A percentile compares a stretch with the other conserved stretches of the same genome.
Conservation (phyloP, 2,329 filamentous ascomycete genomes). For the Epichloe brachyelytri region DNA sequence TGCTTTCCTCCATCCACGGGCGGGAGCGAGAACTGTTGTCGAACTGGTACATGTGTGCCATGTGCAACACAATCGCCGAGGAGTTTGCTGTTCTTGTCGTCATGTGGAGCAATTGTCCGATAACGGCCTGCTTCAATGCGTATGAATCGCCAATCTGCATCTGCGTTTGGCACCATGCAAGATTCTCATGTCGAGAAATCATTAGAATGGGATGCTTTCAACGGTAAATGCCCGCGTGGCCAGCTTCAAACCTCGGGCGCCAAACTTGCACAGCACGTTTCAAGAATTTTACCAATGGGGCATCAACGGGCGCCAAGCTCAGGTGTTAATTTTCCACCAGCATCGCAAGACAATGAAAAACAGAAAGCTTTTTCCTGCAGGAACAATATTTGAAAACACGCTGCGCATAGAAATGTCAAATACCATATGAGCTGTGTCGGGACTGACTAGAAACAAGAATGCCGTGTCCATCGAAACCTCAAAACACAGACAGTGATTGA, state of each 20-base stretch:
- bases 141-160: too few species aligned
- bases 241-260: too few species aligned
- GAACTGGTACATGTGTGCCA: neutral
- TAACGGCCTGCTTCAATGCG: too few species aligned
- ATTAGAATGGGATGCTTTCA: too few species aligned
- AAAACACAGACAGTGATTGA: neutral
- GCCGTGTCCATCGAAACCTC: neutral
- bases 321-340: too few species aligned
- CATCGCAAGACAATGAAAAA: neutral
- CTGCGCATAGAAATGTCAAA: neutral
- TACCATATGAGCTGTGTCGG: neutral
- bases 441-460: neutral
- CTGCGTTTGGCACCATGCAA: too few species aligned
- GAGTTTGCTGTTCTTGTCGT: neutral
- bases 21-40: slow-evolving; percentile 13
- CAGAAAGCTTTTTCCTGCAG: neutral
- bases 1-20: slow-evolving; percentile 20
- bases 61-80: neutral
- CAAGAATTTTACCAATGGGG: too few species aligned
- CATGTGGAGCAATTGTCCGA: too few species aligned
- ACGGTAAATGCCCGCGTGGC: too few species aligned
- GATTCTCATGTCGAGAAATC: too few species aligned
- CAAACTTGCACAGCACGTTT: too few species aligned
- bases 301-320: too few species aligned
- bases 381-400: neutral